A percentile compares a stretch with the other conserved stretches of the same genome.
These are phyloP conservation scores for Cocos nucifera DNA, from an alignment of 176 grass and related monocot species.

Conservation along the genomic window DNA sequence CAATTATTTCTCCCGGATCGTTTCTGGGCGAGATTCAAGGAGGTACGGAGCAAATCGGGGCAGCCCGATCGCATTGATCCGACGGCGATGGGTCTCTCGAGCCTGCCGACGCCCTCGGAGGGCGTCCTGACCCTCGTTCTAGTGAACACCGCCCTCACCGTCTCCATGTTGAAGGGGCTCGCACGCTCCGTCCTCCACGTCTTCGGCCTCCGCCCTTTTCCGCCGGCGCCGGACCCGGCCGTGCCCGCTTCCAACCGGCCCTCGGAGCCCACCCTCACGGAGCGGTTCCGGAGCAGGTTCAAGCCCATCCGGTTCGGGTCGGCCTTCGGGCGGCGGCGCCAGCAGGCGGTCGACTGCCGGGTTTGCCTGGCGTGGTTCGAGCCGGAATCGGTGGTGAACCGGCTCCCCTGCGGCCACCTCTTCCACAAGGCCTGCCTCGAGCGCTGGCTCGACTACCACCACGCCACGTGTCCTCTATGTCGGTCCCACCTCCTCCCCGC, in stretches of 20 bases:
- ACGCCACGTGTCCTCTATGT: conserved; percentile 84
- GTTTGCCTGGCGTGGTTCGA: conserved; percentile 72
- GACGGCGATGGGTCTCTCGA: conserved; percentile 61
- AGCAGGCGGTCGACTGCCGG: conserved; percentile 30
- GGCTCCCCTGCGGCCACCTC: conserved; percentile 65
- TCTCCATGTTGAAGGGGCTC: conserved; percentile 46
- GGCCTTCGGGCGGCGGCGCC: neutral
- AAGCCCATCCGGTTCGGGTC: conserved; percentile 35
- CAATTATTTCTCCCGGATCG: no score
- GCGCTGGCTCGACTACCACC: conserved; percentile 75
- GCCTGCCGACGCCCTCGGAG: conserved; percentile 71
- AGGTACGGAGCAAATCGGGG: no score
- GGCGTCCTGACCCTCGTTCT: conserved; percentile 59
- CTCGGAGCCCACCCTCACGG: conserved; percentile 16
- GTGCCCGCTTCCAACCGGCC: conserved; percentile 4
- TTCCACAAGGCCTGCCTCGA: conserved; percentile 77
- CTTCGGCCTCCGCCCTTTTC: conserved; percentile 31
- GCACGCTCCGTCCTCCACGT: conserved; percentile 39
- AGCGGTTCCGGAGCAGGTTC: conserved; percentile 33
- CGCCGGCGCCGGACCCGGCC: neutral
- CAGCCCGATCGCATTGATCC: neutral
- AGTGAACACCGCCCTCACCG: conserved; percentile 47
- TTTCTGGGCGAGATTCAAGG: no score
- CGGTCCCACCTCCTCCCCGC: conserved; percentile 41
- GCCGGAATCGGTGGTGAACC: conserved; percentile 55